Conservation (phyloP, 2,329 filamentous ascomycete species). For the Talaromyces sp. region DNA sequence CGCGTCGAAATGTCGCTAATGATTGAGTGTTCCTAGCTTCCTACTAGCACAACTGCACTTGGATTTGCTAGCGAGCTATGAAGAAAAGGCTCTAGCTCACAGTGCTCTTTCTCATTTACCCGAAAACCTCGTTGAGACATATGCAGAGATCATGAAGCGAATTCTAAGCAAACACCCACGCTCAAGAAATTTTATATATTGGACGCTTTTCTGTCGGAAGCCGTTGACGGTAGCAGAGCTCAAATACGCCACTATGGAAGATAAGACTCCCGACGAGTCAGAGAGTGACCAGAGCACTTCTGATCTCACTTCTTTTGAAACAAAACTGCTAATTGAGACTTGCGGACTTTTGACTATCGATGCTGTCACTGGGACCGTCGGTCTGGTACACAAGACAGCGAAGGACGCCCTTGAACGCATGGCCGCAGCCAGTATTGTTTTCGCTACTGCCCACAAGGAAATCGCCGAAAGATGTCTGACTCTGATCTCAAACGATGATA, state of each 20-base stretch:
- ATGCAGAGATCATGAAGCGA: conserved; percentile 31
- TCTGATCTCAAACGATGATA: conserved; percentile 29
- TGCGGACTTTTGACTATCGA: conserved; percentile 30
- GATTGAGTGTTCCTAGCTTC: conserved; percentile 24
- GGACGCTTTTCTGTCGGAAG: conserved; percentile 27
- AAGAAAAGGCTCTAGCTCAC: conserved; percentile 23
- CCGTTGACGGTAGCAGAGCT: conserved; percentile 28
- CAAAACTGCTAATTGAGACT: conserved; percentile 20
- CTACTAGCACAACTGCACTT: conserved; percentile 30
- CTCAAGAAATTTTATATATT: conserved; percentile 28
- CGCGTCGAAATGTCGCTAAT: not conserved
- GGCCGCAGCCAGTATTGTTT: conserved; percentile 29
- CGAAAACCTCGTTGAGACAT: conserved; percentile 29
- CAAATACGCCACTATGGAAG: conserved; percentile 21
- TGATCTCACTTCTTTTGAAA: conserved; percentile 21
- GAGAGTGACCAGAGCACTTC: not conserved
- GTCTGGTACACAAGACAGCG: conserved; percentile 31
- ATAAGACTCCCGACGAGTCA: not conserved
- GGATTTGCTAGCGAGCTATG: conserved; percentile 27
- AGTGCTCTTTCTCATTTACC: conserved; percentile 27
- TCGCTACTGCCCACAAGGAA: conserved; percentile 27
- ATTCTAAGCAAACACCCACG: conserved; percentile 24
- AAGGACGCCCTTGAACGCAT: conserved; percentile 30
- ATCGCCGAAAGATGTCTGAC: conserved; percentile 32
- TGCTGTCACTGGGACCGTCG: conserved; percentile 25